Percentiles rank a stretch among this genome's conserved stretches.
phyloP scores from a whole-genome alignment of 2,329 filamentous ascomycete genomes.

The Laburnicola sp. region DNA sequence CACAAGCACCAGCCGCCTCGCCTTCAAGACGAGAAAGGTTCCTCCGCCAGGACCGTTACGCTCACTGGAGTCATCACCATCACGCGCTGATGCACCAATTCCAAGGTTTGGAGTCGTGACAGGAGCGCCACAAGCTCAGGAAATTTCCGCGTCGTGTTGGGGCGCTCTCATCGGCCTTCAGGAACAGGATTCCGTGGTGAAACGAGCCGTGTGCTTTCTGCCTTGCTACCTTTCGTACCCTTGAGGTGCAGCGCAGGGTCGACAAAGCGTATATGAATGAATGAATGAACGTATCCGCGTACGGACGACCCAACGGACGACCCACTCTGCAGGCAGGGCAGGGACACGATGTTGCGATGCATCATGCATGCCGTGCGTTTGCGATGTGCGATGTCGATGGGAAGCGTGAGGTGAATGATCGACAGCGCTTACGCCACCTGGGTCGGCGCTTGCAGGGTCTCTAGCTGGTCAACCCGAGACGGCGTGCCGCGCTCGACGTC shows the following conservation, averaged over 20 bases:
- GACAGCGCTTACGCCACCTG: too few species aligned
- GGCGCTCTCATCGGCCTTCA: neutral
- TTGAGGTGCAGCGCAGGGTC: neutral
- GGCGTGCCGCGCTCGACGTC: too few species aligned
- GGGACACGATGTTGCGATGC: neutral
- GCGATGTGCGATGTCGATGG: neutral
- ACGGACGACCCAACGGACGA: neutral
- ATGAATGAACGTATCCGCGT: neutral
- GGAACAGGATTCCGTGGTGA: conserved; percentile 10
- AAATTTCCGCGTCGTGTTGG: neutral
- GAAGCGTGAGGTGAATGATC: too few species aligned
- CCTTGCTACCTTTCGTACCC: neutral
- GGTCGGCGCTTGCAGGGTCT: too few species aligned
- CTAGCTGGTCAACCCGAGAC: too few species aligned
- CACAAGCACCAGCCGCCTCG: too few species aligned
- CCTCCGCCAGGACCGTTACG: neutral
- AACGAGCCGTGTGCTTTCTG: neutral
- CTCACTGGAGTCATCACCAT: neutral
- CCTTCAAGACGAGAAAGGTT: too few species aligned
- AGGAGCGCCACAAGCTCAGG: neutral
- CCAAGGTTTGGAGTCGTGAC: neutral
- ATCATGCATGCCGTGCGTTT: too few species aligned
- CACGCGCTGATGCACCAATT: neutral
- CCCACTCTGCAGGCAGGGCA: neutral
- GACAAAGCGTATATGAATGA: neutral